Conservation (phyloP, 129 eudicot species). For the Apium graveolens region DNA sequence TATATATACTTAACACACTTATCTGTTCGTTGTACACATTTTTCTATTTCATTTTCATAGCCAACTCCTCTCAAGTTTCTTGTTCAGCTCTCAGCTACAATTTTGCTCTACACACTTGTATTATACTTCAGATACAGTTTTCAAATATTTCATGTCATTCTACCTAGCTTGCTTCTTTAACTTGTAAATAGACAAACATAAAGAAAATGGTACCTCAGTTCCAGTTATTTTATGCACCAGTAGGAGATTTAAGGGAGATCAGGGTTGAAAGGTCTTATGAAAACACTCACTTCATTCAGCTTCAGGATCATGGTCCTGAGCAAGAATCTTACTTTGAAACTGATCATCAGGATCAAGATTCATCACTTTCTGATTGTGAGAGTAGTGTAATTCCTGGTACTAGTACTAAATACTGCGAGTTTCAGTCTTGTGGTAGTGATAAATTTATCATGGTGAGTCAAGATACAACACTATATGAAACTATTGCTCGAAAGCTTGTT, state of each 20-base stretch:
- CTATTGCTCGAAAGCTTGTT: slow-evolving; percentile 29
- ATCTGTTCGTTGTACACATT: neutral
- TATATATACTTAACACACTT: neutral
- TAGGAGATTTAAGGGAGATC: neutral
- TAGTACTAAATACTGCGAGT: slow-evolving; percentile 14
- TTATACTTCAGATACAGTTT: too few relatives aligned
- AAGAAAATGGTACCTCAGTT: neutral
- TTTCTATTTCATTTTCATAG: neutral
- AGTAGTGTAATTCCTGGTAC: slow-evolving; percentile 45
- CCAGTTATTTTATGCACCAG: neutral
- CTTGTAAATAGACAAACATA: too few relatives aligned
- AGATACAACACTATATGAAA: slow-evolving; percentile 21
- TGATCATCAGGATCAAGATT: slow-evolving; percentile 12
- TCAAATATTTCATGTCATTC: neutral
- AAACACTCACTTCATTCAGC: neutral
- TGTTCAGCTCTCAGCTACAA: neutral
- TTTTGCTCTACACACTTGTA: too few relatives aligned
- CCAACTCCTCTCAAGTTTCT: neutral
- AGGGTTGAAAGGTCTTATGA: too few relatives aligned
- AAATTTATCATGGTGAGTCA: slow-evolving; percentile 30
- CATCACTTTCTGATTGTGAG: slow-evolving; percentile 56
- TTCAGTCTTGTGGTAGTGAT: neutral
- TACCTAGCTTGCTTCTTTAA: neutral
- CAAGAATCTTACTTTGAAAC: neutral
- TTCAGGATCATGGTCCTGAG: neutral